Evolutionary conservation across 164 flowering plant genomes (phyloP), one percentile per base, ranked within the genome.

Genomic region (Piper betle): DNA sequence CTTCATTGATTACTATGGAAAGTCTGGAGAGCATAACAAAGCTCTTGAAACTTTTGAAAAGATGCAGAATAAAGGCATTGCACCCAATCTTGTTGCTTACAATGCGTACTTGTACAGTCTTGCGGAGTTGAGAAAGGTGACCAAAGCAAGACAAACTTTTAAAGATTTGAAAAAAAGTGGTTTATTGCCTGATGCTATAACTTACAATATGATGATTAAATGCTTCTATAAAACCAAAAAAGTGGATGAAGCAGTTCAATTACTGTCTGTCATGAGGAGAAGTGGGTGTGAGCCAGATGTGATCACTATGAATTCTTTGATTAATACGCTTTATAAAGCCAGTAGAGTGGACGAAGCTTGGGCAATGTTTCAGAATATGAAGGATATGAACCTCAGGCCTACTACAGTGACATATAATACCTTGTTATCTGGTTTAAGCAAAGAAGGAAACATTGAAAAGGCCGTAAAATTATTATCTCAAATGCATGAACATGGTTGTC

Each of bases 131-230:
- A 94, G 94, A 40, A 74, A 75, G 74, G 72, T 87, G 59, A 63
- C 66, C 18, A 79, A 79, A 73, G 98, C 98, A 41, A 81, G 79
- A 74, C 71, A 72, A 54, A 65, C 84, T 18, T 86, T 87, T 56
- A 59, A 69, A 58, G 82, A 80, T 6, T 77, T 93, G 18, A 81
- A 76, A 67, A 69, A 54, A 52, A 77, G 72, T 68, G 94, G 89
- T 41, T 78, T 83, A 65, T 67, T 74, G 46, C 94, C 97, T 39
- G 94, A 93, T 82, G 76, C 90, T 39, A 88, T 93, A 62, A 89
- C 97, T 43, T 93, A 89, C 71, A 86, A 80, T 75, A 84, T 84
- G 85, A 90, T 93, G 98, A 88, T 93, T 81, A 89, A 82, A 69
- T 93, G 96, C 72, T 86, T 83, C 58, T 79, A 81, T 60, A 83